phyloP scores from a whole-genome alignment of 2,329 filamentous ascomycete genomes.

The Macrophomina pseudophaseolina region DNA sequence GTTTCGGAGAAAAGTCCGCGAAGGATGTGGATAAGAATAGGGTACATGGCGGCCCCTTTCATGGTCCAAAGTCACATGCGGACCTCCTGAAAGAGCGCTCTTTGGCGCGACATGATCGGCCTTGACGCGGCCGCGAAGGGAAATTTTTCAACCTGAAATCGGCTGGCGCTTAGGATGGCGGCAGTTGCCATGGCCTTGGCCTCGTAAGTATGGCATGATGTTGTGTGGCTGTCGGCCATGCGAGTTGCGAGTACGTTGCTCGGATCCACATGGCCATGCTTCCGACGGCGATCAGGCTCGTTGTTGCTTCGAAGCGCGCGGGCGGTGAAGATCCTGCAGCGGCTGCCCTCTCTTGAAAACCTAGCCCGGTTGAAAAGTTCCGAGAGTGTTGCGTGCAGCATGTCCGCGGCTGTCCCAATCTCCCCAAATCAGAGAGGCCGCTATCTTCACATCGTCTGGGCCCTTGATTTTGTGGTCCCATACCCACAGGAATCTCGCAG shows the following conservation, averaged over 20 bases:
- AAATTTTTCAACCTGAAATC: neutral
- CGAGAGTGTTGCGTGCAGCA: too few relatives aligned
- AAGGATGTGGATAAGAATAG: neutral
- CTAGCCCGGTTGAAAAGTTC: too few relatives aligned
- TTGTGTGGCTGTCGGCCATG: neutral
- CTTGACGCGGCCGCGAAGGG: neutral
- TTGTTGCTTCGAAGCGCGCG: too few relatives aligned
- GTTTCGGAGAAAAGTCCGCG: neutral
- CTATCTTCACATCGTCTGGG: neutral
- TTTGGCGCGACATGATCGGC: neutral
- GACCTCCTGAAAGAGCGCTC: neutral
- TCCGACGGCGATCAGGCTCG: neutral
- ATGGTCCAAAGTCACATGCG: neutral
- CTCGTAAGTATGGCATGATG: conserved; percentile 1
- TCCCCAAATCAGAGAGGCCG: neutral
- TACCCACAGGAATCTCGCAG: neutral
- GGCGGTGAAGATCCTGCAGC: too few relatives aligned
- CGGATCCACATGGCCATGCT: neutral
- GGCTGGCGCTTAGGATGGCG: neutral
- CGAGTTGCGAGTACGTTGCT: neutral
- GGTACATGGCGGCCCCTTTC: neutral
- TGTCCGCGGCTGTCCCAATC: neutral
- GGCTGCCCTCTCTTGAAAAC: too few relatives aligned
- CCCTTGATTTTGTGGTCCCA: too few relatives aligned
- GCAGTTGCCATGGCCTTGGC: neutral